Percentiles rank a stretch among this genome's conserved stretches.
phyloP scores from a whole-genome alignment of 331 rosid genomes.

The Quercus lobata region DNA sequence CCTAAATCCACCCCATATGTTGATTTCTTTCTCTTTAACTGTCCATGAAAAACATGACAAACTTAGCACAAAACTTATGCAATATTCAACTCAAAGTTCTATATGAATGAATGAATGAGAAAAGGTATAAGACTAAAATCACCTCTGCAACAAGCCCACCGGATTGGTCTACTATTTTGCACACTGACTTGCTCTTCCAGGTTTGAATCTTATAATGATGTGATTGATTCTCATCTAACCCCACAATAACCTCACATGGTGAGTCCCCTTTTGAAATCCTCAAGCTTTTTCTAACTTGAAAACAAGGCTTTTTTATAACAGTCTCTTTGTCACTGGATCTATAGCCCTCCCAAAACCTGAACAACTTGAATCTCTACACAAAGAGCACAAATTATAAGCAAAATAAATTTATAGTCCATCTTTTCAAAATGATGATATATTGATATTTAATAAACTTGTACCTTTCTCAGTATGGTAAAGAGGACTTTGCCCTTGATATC shows the following conservation, averaged over 20 bases:
- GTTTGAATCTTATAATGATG: slow-evolving; percentile 41
- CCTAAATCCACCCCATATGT: slow-evolving; percentile 59
- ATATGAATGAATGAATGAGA: background rate
- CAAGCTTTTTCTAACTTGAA: slow-evolving; percentile 36
- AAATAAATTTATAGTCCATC: background rate
- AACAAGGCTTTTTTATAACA: slow-evolving; percentile 35
- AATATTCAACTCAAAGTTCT: slow-evolving; percentile 11
- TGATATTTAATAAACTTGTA: background rate
- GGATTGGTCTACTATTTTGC: slow-evolving; percentile 46
- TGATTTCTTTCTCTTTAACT: slow-evolving; percentile 65
- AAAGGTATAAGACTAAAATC: background rate
- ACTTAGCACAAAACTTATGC: background rate
- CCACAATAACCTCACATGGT: slow-evolving; percentile 40
- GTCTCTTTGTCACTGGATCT: slow-evolving; percentile 31
- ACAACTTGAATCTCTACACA: slow-evolving; percentile 38
- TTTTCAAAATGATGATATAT: background rate
- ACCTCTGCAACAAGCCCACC: slow-evolving; percentile 64
- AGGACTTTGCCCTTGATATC: slow-evolving; percentile 49
- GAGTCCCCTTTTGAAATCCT: slow-evolving; percentile 35
- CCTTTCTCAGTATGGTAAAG: slow-evolving; percentile 61
- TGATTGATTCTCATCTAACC: slow-evolving; percentile 44
- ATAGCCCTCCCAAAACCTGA: slow-evolving; percentile 60
- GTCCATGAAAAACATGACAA: slow-evolving; percentile 8
- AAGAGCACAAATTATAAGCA: background rate
- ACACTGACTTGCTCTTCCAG: slow-evolving; percentile 32